These are phyloP conservation scores for Candida broadrunensis DNA, from an alignment of 805 yeast genomes.

Conservation along the genomic window DNA sequence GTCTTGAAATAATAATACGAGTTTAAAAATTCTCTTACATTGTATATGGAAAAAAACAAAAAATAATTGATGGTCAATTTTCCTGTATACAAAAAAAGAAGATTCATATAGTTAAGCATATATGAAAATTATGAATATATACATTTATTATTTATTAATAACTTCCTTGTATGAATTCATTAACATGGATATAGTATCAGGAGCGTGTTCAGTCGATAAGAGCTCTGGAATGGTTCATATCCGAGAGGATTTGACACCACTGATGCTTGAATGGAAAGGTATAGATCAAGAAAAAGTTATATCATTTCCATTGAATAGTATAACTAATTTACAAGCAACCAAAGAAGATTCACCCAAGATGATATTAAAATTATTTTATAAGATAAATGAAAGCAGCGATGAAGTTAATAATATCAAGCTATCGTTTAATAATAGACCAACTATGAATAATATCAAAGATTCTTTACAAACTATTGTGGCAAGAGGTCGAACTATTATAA, in stretches of 20 bases:
- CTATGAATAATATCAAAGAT: slow-evolving; percentile 72
- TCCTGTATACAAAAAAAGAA: no score
- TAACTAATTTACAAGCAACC: slow-evolving; percentile 61
- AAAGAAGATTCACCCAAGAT: slow-evolving; percentile 64
- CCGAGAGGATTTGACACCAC: slow-evolving; percentile 41
- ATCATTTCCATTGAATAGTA: slow-evolving; percentile 31
- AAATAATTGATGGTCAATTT: no score
- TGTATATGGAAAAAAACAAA: no score
- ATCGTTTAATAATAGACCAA: slow-evolving; percentile 66
- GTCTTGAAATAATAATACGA: no score
- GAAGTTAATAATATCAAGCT: slow-evolving; percentile 38
- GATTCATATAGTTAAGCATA: no score
- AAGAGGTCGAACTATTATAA: slow-evolving; percentile 54
- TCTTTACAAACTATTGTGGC: slow-evolving; percentile 67
- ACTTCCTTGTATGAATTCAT: no score
- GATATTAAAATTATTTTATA: slow-evolving; percentile 58
- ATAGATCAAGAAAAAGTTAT: slow-evolving; percentile 35
- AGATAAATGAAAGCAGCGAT: slow-evolving; percentile 29
- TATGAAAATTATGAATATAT: no score
- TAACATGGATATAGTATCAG: slow-evolving; percentile 28
- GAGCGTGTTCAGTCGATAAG: slow-evolving; percentile 42
- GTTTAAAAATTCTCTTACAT: no score
- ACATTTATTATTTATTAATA: no score
- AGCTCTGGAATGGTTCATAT: slow-evolving; percentile 39
- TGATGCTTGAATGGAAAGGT: slow-evolving; percentile 41